A percentile compares a stretch with the other conserved stretches of the same genome.
Conservation (phyloP, 2,329 filamentous ascomycete species). For the Elsinoe fawcettii region DNA sequence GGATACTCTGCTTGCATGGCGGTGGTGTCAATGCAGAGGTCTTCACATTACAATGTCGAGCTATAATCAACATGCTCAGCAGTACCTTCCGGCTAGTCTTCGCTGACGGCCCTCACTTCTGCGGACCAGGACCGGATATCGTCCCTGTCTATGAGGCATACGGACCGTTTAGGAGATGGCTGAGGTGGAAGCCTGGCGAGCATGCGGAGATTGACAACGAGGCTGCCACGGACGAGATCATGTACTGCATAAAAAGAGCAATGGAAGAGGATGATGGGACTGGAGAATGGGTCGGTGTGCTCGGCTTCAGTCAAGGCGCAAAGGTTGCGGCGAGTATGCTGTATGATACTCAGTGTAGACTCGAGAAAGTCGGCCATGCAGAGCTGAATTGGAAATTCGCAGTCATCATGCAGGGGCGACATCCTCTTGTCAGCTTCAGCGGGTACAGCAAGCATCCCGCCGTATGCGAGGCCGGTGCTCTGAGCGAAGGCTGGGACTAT, state of each 20-base stretch:
- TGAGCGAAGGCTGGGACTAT: slow-evolving; percentile 39
- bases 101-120: slow-evolving; percentile 60
- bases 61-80: slow-evolving; percentile 42
- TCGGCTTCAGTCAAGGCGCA: slow-evolving; percentile 46
- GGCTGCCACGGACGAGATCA: slow-evolving; percentile 39
- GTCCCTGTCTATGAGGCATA: slow-evolving; percentile 56
- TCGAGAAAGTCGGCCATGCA: slow-evolving; percentile 31
- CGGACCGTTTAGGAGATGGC: slow-evolving; percentile 58
- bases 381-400: slow-evolving; percentile 50
- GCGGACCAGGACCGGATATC: slow-evolving; percentile 54
- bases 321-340: slow-evolving; percentile 41
- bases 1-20: slow-evolving; percentile 74
- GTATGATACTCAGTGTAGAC: slow-evolving; percentile 52
- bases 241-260: slow-evolving; percentile 38
- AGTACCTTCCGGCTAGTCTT: slow-evolving; percentile 63
- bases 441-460: slow-evolving; percentile 31
- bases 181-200: slow-evolving; percentile 53
- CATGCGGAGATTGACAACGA: slow-evolving; percentile 49
- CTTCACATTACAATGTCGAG: slow-evolving; percentile 61
- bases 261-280: slow-evolving; percentile 39
- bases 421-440: slow-evolving; percentile 50
- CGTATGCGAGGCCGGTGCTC: slow-evolving; percentile 34
- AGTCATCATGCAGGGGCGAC: slow-evolving; percentile 54
- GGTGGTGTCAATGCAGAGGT: slow-evolving; percentile 65
- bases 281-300: slow-evolving; percentile 43